Base-by-base conservation (phyloP, 805 yeast species). In the Starmerella vaccinii region DNA sequence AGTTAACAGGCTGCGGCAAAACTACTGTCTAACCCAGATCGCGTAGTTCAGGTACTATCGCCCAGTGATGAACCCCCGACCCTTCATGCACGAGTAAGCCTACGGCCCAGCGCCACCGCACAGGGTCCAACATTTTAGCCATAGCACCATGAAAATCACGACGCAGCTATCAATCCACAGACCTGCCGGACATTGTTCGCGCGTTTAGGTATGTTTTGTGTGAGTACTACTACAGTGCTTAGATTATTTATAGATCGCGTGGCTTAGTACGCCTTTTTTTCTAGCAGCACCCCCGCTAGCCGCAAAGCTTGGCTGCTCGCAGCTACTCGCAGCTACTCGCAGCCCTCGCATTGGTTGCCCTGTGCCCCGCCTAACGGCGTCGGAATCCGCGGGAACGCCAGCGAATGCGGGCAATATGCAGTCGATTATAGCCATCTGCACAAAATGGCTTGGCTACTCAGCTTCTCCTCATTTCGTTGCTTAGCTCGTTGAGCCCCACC, bases 1-100 rank as follows among this genome's bases (percentile, higher is more conserved):
- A 23, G 19, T 39, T 19, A 5, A 5, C 24, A 16, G 40, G 12
- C 40, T 37, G 26, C 24, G 40, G 26, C 38, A 34, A 16, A 37
- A 13, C 40, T 16, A 8, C 26, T 26, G 40, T 37, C 9, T 37
- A 21, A 21, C 5, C 27, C 40, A 37, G 26, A 37, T 37, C 40
- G 26, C 26, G 26, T 19, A 21, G 40, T 37, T 37, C 40, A 37
- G 40, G 40, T 22, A 37, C 40, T 37, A 37, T 37, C 40, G 40
- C 8, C 40, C 12, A 6, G 26, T 22, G 26, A 4, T 16, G 10
- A 21, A 2, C 40, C n/a, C 40, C 40, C 21, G 7, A 22, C 40
- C 40, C 26, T 13, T 5, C 5, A 21, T 19, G 26, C 26, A 22
- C 40, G 9, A 9, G 40, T 16, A 19, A 37, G 26, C 16, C 24